phyloP scores from a whole-genome alignment of 2,329 filamentous ascomycete genomes.

The Botrytis aclada region DNA sequence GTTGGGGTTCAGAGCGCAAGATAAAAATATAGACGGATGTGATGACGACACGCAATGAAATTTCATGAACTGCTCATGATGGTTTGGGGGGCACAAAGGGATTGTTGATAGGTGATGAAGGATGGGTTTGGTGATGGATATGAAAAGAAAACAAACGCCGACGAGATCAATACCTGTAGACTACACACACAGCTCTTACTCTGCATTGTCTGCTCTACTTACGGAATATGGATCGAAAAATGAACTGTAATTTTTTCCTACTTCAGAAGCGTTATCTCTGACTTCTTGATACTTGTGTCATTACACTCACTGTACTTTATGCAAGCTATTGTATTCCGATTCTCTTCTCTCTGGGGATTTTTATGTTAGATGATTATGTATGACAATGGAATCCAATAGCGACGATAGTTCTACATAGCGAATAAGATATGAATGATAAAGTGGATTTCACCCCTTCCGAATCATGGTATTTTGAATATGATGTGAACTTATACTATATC shows the following conservation, averaged over 20 bases:
- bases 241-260: neutral
- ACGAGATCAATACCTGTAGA: slow-evolving; percentile 7
- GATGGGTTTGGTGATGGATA: slow-evolving; percentile 5
- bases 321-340: neutral
- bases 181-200: slow-evolving; percentile 1
- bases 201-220: neutral
- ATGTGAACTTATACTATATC: neutral
- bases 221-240: neutral
- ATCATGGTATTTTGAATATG: neutral
- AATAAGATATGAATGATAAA: neutral
- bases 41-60: slow-evolving; percentile 10
- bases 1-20: neutral
- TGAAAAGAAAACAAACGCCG: neutral
- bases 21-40: neutral
- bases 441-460: neutral
- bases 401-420: neutral
- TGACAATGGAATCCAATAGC: neutral
- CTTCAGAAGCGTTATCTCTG: neutral
- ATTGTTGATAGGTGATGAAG: slow-evolving; percentile 3
- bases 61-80: slow-evolving; percentile 8
- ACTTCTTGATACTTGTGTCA: neutral
- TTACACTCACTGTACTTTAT: neutral
- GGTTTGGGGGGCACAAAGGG: slow-evolving; percentile 5
- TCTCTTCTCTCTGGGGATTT: neutral
- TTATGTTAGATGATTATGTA: neutral